phyloP scores from a whole-genome alignment of 148 eudicot species.

The Dianthus caryophyllus region DNA sequence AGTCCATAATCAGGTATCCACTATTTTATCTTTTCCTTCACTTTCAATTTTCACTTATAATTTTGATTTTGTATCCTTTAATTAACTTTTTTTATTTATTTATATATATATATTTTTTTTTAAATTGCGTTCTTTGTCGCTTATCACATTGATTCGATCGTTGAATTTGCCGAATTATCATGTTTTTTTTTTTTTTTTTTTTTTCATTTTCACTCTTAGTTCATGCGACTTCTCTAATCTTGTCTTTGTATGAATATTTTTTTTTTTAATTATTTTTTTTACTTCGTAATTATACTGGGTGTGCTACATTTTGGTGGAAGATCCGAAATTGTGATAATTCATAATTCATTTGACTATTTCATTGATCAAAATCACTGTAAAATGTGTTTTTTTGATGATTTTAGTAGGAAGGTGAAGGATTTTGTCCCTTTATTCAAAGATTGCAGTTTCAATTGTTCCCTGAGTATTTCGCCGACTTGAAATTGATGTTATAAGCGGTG shows the following conservation, averaged over 20 bases:
- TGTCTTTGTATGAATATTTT: not conserved
- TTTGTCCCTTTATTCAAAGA: no score
- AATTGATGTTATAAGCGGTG: not conserved
- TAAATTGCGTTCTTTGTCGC: no score
- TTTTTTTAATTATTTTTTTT: not conserved
- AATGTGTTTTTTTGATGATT: no score
- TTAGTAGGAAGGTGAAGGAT: no score
- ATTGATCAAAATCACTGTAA: no score
- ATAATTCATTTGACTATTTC: no score
- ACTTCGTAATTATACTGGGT: not conserved
- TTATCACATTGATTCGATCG: not conserved
- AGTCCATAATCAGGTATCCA: not conserved
- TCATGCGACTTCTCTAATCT: not conserved
- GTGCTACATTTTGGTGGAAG: not conserved
- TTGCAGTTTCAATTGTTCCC: not conserved
- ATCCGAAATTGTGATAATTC: not conserved
- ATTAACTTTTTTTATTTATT: not conserved
- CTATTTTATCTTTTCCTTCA: not conserved
- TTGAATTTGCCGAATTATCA: not conserved
- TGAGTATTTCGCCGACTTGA: not conserved
- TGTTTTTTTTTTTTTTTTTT: not conserved
- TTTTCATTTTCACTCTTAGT: not conserved
- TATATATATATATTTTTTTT: no score
- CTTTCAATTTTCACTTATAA: not conserved
- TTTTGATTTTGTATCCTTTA: not conserved